phyloP scores from a whole-genome alignment of 192 early-diverging fungal genomes.

The Gamsiella multidivaricata region DNA sequence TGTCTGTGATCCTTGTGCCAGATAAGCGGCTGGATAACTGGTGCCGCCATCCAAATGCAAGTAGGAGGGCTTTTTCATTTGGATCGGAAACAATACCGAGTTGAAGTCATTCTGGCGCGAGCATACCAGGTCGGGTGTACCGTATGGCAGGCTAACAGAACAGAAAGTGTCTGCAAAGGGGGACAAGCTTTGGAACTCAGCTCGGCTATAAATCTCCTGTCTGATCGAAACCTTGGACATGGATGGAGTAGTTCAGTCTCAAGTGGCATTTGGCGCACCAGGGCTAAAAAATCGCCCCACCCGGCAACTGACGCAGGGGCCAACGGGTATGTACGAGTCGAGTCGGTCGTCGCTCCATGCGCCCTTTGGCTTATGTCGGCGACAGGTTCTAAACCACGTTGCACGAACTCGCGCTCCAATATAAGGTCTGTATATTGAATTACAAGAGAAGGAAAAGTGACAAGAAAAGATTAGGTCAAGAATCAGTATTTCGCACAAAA shows the following conservation, averaged over 20 bases:
- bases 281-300: background rate
- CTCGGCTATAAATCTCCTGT: background rate
- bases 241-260: background rate
- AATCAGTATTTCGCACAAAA: too few relatives aligned
- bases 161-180: background rate
- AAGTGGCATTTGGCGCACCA: too few relatives aligned
- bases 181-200: too few relatives aligned
- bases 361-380: too few relatives aligned
- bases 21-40: background rate
- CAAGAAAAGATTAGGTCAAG: too few relatives aligned
- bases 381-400: too few relatives aligned
- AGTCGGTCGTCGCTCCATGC: too few relatives aligned
- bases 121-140: constrained; percentile 10
- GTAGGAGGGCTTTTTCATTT: background rate
- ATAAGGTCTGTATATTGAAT: too few relatives aligned
- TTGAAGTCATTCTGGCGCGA: background rate
- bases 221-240: background rate
- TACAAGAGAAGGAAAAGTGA: too few relatives aligned
- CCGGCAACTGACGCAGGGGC: background rate
- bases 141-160: background rate
- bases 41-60: constrained; percentile 6
- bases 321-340: background rate
- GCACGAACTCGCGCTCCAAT: too few relatives aligned
- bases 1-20: background rate
- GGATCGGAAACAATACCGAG: background rate